These are phyloP conservation scores for Vitis cinerea DNA, from an alignment of 164 flowering plant species.

Conservation along the genomic window DNA sequence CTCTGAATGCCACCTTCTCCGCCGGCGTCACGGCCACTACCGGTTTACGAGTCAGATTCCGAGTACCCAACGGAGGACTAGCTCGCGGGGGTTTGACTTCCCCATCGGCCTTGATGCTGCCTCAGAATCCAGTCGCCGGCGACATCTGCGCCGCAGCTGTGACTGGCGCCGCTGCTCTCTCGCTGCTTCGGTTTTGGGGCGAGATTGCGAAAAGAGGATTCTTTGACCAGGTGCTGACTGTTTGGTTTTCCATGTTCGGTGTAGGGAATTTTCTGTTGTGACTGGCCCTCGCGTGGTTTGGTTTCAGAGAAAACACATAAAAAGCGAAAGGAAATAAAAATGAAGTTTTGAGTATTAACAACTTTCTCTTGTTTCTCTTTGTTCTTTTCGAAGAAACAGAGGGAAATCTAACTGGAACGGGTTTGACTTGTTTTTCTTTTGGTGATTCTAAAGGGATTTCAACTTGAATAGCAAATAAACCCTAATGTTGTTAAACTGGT, in stretches of 20 bases:
- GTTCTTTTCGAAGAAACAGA: no score
- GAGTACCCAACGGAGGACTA: neutral
- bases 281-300: neutral
- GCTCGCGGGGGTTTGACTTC: conserved; percentile 7
- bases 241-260: neutral
- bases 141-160: conserved; percentile 45
- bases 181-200: conserved; percentile 54
- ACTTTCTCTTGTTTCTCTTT: no score
- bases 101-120: conserved; percentile 25
- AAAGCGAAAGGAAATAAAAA: no score
- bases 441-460: no score
- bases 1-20: neutral
- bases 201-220: conserved; percentile 64
- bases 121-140: conserved; percentile 34
- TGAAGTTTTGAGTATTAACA: no score
- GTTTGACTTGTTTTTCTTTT: no score
- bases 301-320: neutral
- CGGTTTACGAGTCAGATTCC: neutral
- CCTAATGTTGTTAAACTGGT: no score
- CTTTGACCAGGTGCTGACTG: conserved; percentile 51
- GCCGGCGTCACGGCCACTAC: neutral
- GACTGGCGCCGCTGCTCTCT: conserved; percentile 43
- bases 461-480: no score
- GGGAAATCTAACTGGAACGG: no score
- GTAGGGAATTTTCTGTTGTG: no score